These are phyloP conservation scores for Ogataea minuta DNA, from an alignment of 805 yeast species.

Conservation along the genomic window DNA sequence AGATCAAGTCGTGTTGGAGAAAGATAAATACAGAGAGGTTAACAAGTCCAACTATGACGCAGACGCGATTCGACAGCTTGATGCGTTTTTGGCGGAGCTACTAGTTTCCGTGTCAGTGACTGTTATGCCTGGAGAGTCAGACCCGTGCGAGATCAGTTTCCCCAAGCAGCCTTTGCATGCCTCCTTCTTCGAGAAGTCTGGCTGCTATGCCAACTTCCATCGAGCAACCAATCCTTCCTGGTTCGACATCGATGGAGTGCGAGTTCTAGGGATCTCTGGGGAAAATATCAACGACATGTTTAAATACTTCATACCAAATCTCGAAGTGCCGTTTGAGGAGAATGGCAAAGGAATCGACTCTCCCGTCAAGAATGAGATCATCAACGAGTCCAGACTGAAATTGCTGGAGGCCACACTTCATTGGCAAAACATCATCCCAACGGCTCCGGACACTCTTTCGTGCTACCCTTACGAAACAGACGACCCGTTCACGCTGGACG, in stretches of 20 bases:
- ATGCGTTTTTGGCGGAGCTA: slow-evolving; percentile 54
- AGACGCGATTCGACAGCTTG: slow-evolving; percentile 53
- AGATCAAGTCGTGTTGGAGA: slow-evolving; percentile 28
- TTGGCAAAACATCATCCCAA: slow-evolving; percentile 90
- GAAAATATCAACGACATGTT: slow-evolving; percentile 78
- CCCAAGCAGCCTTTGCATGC: slow-evolving; percentile 92
- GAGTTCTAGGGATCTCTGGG: slow-evolving; percentile 76
- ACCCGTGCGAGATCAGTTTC: slow-evolving; percentile 78
- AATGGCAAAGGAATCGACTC: slow-evolving; percentile 20
- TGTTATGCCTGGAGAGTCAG: slow-evolving; percentile 80
- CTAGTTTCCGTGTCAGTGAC: slow-evolving; percentile 63
- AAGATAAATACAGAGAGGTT: slow-evolving; percentile 47
- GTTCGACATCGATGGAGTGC: slow-evolving; percentile 54
- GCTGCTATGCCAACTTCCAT: slow-evolving; percentile 36
- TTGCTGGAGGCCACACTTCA: slow-evolving; percentile 64
- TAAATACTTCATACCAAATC: slow-evolving; percentile 56
- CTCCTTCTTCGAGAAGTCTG: slow-evolving; percentile 55
- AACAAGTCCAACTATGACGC: slow-evolving; percentile 52
- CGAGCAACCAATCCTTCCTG: slow-evolving; percentile 72
- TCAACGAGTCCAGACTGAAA: slow-evolving; percentile 55
- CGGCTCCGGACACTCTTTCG: slow-evolving; percentile 94
- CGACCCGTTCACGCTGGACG: slow-evolving; percentile 81
- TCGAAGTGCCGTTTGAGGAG: slow-evolving; percentile 26
- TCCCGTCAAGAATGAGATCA: slow-evolving; percentile 34
- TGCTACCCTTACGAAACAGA: slow-evolving; percentile 74